Percentiles rank a stretch among this genome's conserved stretches.
These are phyloP conservation scores for Blastobotrys chiropterorum DNA, from an alignment of 805 yeast genomes.

Conservation along the genomic window DNA sequence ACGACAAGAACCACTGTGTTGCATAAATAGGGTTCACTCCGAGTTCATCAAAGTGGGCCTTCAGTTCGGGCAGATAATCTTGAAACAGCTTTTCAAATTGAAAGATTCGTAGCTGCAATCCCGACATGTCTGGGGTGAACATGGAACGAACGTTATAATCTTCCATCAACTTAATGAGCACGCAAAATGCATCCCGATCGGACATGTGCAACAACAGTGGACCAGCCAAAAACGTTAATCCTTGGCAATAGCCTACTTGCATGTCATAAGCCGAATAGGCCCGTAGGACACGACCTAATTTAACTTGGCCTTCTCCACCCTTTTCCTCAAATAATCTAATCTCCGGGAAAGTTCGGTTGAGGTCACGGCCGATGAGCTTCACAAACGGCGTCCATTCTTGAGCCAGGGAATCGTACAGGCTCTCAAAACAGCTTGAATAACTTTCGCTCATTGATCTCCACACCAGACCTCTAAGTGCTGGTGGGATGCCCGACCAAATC, in stretches of 20 bases:
- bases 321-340: conserved; percentile 42
- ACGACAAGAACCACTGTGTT: conserved; percentile 63
- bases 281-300: conserved; percentile 49
- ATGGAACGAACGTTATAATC: conserved; percentile 48
- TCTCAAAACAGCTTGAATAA: conserved; percentile 25
- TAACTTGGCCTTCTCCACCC: conserved; percentile 37
- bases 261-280: conserved; percentile 60
- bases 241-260: conserved; percentile 66
- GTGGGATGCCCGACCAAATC: conserved; percentile 31
- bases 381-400: conserved; percentile 39
- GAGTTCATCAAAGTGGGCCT: conserved; percentile 38
- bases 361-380: conserved; percentile 48
- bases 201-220: conserved; percentile 43
- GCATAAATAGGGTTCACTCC: conserved; percentile 43
- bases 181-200: conserved; percentile 42
- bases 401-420: conserved; percentile 34
- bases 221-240: conserved; percentile 57
- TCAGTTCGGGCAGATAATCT: conserved; percentile 37
- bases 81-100: conserved; percentile 45
- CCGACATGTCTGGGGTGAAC: conserved; percentile 48
- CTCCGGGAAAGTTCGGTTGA: conserved; percentile 54
- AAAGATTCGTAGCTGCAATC: conserved; percentile 45
- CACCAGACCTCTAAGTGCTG: conserved; percentile 31
- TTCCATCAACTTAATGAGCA: conserved; percentile 52
- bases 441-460: conserved; percentile 32